phyloP scores from a whole-genome alignment of 306 rosid species.

The Macrotyloma uniflorum region DNA sequence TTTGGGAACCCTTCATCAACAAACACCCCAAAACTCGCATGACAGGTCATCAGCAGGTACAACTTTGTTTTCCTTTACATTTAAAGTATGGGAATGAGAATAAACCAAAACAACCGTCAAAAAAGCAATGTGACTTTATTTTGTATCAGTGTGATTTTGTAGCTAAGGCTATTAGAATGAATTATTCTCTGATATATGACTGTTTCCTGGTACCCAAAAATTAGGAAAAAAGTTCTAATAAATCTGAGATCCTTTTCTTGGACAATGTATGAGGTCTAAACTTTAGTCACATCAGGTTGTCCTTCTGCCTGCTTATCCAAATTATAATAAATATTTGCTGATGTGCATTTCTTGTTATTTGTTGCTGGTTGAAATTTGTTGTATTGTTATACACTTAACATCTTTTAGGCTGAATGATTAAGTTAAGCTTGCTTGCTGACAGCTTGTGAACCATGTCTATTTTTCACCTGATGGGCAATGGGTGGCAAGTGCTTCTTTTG shows the following conservation, averaged over 20 bases:
- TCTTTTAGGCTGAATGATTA: constrained; percentile 27
- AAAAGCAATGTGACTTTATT: constrained; percentile 28
- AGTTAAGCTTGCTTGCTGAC: constrained; percentile 37
- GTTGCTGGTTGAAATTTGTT: constrained; percentile 14
- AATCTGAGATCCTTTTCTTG: constrained; percentile 17
- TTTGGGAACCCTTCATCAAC: constrained; percentile 92
- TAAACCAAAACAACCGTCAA: constrained; percentile 22
- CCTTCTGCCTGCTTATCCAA: constrained; percentile 17
- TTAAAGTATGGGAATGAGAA: constrained; percentile 9
- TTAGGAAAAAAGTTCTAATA: constrained; percentile 23
- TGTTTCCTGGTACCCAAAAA: not conserved
- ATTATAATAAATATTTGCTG: not conserved
- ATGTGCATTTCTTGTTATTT: not conserved
- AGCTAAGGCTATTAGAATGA: no score
- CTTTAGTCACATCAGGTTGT: not conserved
- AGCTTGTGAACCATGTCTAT: constrained; percentile 91
- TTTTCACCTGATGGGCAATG: constrained; percentile 99
- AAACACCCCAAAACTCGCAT: constrained; percentile 87
- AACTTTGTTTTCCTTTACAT: not conserved
- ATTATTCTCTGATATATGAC: not conserved
- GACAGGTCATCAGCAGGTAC: constrained; percentile 98
- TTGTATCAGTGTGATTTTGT: constrained; percentile 11
- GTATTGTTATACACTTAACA: not conserved
- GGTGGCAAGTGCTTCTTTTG: constrained; percentile 96
- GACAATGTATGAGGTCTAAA: not conserved